Base-by-base conservation (phyloP, 169 alveolate genomes). In the Eimeria sp. region DNA sequence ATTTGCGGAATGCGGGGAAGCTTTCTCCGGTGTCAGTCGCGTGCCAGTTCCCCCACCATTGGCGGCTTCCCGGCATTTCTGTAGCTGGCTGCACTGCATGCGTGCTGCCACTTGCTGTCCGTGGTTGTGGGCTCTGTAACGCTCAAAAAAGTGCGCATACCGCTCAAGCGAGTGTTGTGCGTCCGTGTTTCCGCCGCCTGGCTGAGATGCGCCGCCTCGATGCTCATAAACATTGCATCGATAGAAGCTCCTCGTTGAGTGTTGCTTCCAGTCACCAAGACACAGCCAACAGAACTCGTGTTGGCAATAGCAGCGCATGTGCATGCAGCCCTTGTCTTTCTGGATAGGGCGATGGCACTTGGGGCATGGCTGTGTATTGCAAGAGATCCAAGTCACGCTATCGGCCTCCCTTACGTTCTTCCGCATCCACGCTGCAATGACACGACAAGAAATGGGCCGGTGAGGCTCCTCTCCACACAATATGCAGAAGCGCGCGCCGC, bases 251-350 rank as follows among this genome's bases (percentile, higher is more conserved):
- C 74, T 78, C 20, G 80, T 82, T 11, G 80, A 62, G 85, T 98
- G 98, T 62, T 96, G 96, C 71, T 95, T 95, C 98, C 98, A 97
- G 91, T 96, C 97, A 8, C 98, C 98, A 87, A 97, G 71, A n/a
- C 99, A 98, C 25, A 98, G 95, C 98, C 99, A 98, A 90, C 99
- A 98, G 95, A 98, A 98, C 91, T 98, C 98, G 90, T 96, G 95
- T 49, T 97, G 97, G 90, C 99, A 98, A 43, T 97, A 96, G 56
- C 98, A 97, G n/a, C 97, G 97, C 99, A 98, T 98, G 95, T 98
- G 99, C 97, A 97, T 98, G 96, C 99, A 98, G 20, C 99, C 99
- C 89, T 97, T 98, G 95, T 98, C 98, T 90, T 98, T 98, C 97
- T 98, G 98, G 54, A 98, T 98, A 13, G 98, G 97, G 11, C 93